These are phyloP conservation scores for Tulasnella sp. DNA, from an alignment of 768 basidiomycete species.

Conservation along the genomic window DNA sequence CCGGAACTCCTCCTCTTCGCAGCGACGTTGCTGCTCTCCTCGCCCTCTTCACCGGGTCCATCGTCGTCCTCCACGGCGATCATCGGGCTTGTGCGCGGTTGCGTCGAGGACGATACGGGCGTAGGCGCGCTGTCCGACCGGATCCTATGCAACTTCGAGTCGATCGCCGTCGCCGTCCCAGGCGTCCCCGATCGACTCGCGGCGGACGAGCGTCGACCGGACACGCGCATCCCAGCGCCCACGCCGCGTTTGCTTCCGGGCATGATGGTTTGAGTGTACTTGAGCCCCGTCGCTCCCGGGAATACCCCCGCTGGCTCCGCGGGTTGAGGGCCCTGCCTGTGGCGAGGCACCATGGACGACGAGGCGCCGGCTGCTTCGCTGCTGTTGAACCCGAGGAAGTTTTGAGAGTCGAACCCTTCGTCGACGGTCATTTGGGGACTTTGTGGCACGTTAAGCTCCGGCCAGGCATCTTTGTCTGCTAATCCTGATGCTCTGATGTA, in stretches of 20 bases:
- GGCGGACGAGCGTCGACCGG: conserved; percentile 46
- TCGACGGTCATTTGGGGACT: conserved; percentile 51
- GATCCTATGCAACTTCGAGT: conserved; percentile 7
- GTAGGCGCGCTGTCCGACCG: conserved; percentile 22
- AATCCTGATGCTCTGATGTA: conserved; percentile 72
- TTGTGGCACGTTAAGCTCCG: conserved; percentile 60
- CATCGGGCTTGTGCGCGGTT: neutral
- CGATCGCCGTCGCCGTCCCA: neutral
- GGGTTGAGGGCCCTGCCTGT: neutral
- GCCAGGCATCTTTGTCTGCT: conserved; percentile 71
- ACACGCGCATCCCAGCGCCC: conserved; percentile 64
- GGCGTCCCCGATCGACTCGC: neutral
- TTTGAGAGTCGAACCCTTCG: conserved; percentile 12
- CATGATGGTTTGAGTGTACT: conserved; percentile 85
- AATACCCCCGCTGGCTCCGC: neutral
- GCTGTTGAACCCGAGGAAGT: conserved; percentile 27
- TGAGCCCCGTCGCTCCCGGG: conserved; percentile 42
- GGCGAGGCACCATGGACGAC: conserved; percentile 18
- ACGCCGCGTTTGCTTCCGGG: conserved; percentile 48
- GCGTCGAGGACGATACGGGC: conserved; percentile 13
- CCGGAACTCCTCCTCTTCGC: conserved; percentile 9
- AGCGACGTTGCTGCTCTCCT: neutral
- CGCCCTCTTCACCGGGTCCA: neutral
- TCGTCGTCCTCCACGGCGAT: neutral
- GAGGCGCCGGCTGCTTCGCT: conserved; percentile 22